Evolutionary conservation across 352 stramenopile species (phyloP), one percentile per base, ranked within the genome.

Genomic region (Blastocystis sp.): DNA sequence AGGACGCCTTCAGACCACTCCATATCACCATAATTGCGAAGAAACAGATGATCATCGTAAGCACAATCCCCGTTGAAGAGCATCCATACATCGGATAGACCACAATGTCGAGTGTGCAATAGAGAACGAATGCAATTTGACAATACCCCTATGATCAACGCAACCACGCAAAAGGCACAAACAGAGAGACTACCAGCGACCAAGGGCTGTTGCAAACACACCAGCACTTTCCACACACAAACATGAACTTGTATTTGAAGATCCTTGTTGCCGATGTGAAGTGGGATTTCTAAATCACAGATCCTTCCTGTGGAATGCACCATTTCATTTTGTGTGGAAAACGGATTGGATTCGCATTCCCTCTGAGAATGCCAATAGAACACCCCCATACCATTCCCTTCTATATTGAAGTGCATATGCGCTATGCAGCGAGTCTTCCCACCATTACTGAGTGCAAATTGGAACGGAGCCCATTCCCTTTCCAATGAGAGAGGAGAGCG

Each of bases 21-120:
- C 74, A 84, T 21, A 84, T 34, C 42, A 84, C 74, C 74, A 84
- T 84, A 19, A 68, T 45, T 40, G 66, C 60, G 24, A 84, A 64
- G 48, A 84, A 64, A 43, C 40, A 34, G 14, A 84, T 45, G 34
- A 64, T 84, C 24, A 19, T 28, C 24, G 14, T 38, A 17, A 84
- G 61, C 2, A 68, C 42, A 21, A 68, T 54, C 4, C 74, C 74
- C 52, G 40, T 68, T 7, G 34, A 3, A 59, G 52, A 68, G 21
- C 11, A 84, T 10, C 61, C 61, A 57, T 84, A 84, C 34, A 69
- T 19, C 14, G 74, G 60, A 28, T 84, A 69, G 6, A 84, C 45
- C 10, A 68, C 57, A 3, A 54, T 42, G 42, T 70, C 54, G 28
- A 69, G 21, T 57, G 48, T 84, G 34, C 74, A 84, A n/a, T 43